These are phyloP conservation scores for Phialemoniopsis sp. DNA, from an alignment of 2,329 filamentous ascomycete species.

Conservation along the genomic window DNA sequence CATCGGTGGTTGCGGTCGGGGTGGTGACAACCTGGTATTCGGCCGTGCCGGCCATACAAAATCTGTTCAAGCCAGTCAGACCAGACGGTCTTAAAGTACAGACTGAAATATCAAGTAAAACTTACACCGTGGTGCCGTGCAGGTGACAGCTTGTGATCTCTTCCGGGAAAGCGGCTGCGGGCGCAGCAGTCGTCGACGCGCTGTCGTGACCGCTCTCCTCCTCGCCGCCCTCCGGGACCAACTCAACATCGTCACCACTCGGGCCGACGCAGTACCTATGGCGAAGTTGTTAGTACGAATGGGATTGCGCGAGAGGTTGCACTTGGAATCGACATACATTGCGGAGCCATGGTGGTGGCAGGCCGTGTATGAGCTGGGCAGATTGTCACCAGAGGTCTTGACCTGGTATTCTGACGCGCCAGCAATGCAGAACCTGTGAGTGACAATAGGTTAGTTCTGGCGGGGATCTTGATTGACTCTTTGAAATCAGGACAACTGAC, in stretches of 20 bases:
- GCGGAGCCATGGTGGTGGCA: slow-evolving; percentile 48
- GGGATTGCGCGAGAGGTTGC: too few relatives aligned
- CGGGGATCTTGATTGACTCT: too few relatives aligned
- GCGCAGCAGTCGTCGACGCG: slow-evolving; percentile 6
- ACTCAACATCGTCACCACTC: slow-evolving; percentile 32
- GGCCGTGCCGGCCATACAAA: slow-evolving; percentile 36
- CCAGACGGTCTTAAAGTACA: too few relatives aligned
- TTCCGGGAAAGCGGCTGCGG: slow-evolving; percentile 13
- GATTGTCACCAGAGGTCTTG: slow-evolving; percentile 16
- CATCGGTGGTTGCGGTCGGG: slow-evolving; percentile 48
- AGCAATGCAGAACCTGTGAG: slow-evolving; percentile 21
- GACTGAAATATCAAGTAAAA: slow-evolving; percentile 4
- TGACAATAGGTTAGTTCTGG: too few relatives aligned
- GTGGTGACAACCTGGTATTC: slow-evolving; percentile 48
- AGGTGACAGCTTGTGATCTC: slow-evolving; percentile 36
- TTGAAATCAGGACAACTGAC: too few relatives aligned
- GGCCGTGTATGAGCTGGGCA: slow-evolving; percentile 27
- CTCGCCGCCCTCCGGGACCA: slow-evolving; percentile 18
- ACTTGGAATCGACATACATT: slow-evolving; percentile 33
- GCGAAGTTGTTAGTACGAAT: too few relatives aligned
- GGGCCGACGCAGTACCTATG: slow-evolving; percentile 38
- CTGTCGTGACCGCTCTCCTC: too few relatives aligned
- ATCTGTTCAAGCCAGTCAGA: too few relatives aligned
- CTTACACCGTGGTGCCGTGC: slow-evolving; percentile 34
- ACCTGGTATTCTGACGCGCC: slow-evolving; percentile 21